A percentile compares a stretch with the other conserved stretches of the same genome.
These are phyloP conservation scores for Microbotryum silenes-acaulis DNA, from an alignment of 1,284 basidiomycete genomes.

Conservation along the genomic window DNA sequence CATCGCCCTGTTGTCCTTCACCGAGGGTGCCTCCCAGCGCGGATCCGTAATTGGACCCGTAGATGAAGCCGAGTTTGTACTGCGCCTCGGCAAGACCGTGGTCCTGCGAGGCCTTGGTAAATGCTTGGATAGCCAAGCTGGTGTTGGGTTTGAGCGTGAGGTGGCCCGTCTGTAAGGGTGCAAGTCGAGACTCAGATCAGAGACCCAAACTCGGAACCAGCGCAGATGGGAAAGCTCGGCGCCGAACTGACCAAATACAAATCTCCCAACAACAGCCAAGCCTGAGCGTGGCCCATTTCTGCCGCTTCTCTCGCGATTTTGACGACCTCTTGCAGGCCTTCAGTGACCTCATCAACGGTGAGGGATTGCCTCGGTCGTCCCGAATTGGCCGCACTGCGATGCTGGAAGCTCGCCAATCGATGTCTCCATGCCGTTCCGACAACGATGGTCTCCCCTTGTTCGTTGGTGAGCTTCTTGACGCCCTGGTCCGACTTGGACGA, in stretches of 20 bases:
- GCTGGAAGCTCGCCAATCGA: too few relatives aligned
- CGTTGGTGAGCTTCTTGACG: too few relatives aligned
- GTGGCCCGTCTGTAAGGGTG: conserved; percentile 34
- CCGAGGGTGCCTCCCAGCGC: conserved; percentile 50
- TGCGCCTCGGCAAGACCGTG: conserved; percentile 78
- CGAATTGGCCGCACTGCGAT: not conserved
- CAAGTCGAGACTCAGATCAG: too few relatives aligned
- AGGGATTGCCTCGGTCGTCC: conserved; percentile 4
- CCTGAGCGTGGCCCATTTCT: conserved; percentile 67
- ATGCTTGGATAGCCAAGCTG: conserved; percentile 36
- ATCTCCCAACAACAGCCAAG: conserved; percentile 60
- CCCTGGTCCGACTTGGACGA: too few relatives aligned
- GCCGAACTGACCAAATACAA: conserved; percentile 56
- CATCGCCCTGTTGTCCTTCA: conserved; percentile 46
- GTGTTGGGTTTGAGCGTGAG: conserved; percentile 39
- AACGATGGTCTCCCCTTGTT: too few relatives aligned
- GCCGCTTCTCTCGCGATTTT: conserved; percentile 55
- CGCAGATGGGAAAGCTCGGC: too few relatives aligned
- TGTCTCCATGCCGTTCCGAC: too few relatives aligned
- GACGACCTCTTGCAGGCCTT: conserved; percentile 22
- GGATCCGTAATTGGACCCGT: conserved; percentile 54
- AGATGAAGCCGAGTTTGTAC: conserved; percentile 72
- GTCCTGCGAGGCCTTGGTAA: conserved; percentile 51
- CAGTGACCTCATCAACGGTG: conserved; percentile 10
- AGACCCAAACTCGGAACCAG: too few relatives aligned